Evolutionary conservation across 2,329 filamentous ascomycete species (phyloP).

Genomic region (Tolypocladium endophyticum): DNA sequence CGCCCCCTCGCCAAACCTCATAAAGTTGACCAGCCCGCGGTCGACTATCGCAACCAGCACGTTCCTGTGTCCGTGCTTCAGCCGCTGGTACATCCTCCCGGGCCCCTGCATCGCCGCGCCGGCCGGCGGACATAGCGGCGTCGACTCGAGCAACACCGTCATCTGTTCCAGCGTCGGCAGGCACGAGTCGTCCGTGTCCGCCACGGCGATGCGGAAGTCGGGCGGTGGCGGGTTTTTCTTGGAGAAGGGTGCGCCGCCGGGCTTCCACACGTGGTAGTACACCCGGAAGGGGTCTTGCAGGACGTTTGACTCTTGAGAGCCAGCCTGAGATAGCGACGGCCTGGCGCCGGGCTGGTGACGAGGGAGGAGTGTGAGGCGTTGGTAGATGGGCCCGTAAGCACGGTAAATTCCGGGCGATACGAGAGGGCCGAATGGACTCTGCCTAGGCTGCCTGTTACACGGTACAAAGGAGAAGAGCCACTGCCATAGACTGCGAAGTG

Average conservation of each 20-base stretch:
- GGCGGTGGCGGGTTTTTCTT: conserved; percentile 71
- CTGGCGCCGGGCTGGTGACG: conserved; percentile 47
- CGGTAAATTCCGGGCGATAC: conserved; percentile 55
- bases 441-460: conserved; percentile 12
- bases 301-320: conserved; percentile 1
- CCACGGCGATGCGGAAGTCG: conserved; percentile 76
- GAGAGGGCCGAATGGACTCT: conserved; percentile 41
- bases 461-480: conserved; percentile 42
- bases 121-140: conserved; percentile 55
- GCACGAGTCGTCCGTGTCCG: conserved; percentile 60
- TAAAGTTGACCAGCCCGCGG: conserved; percentile 78
- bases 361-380: conserved; percentile 62
- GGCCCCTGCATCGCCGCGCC: conserved; percentile 21
- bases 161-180: conserved; percentile 69
- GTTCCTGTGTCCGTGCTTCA: conserved; percentile 78
- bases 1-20: conserved; percentile 67
- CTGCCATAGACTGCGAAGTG: conserved; percentile 28
- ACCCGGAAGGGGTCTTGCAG: conserved; percentile 54
- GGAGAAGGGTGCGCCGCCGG: conserved; percentile 49
- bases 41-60: conserved; percentile 84
- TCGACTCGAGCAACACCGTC: conserved; percentile 58
- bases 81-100: conserved; percentile 56
- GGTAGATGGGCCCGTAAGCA: conserved; percentile 62
- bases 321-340: conserved; percentile 7
- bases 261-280: conserved; percentile 74